A percentile compares a stretch with the other conserved stretches of the same genome.
Conservation (phyloP, 2,329 filamentous ascomycete genomes). For the Calonectria ilicicola region DNA sequence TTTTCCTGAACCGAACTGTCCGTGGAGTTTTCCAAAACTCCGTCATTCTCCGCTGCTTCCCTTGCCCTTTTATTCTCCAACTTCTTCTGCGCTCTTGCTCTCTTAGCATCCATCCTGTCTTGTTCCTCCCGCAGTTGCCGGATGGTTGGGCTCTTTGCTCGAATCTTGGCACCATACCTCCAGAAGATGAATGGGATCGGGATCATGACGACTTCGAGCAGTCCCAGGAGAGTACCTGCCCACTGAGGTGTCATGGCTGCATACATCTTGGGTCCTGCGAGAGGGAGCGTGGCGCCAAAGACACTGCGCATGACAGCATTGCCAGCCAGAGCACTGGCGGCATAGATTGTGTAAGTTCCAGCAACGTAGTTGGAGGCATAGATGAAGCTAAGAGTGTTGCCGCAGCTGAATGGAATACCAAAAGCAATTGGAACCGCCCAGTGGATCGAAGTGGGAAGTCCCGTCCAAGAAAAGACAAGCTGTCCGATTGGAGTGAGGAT, state of each 20-base stretch:
- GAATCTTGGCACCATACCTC: conserved; percentile 66
- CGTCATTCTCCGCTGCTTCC: conserved; percentile 15
- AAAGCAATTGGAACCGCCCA: conserved; percentile 86
- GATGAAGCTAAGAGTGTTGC: conserved; percentile 84
- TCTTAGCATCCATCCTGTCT: conserved; percentile 48
- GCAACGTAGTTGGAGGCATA: conserved; percentile 86
- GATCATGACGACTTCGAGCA: conserved; percentile 79
- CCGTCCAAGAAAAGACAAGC: conserved; percentile 91
- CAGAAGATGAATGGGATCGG: conserved; percentile 88
- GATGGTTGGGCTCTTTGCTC: conserved; percentile 63
- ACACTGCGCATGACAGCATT: conserved; percentile 81
- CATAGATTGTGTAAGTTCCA: conserved; percentile 83
- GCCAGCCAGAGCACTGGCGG: conserved; percentile 82
- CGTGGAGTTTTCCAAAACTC: conserved; percentile 21
- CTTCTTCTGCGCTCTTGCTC: conserved; percentile 46
- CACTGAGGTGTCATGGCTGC: conserved; percentile 76
- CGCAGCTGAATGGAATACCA: conserved; percentile 82
- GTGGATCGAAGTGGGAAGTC: conserved; percentile 79
- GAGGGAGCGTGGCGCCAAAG: conserved; percentile 81
- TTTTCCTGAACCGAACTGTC: conserved; percentile 4
- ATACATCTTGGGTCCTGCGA: conserved; percentile 82
- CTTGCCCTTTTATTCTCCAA: conserved; percentile 28
- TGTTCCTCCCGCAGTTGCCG: conserved; percentile 59
- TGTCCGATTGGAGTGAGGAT: conserved; percentile 82
- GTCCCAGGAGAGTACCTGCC: conserved; percentile 80